These are phyloP conservation scores for Ustilago cynodontis DNA, from an alignment of 1,284 basidiomycete species.

Conservation along the genomic window DNA sequence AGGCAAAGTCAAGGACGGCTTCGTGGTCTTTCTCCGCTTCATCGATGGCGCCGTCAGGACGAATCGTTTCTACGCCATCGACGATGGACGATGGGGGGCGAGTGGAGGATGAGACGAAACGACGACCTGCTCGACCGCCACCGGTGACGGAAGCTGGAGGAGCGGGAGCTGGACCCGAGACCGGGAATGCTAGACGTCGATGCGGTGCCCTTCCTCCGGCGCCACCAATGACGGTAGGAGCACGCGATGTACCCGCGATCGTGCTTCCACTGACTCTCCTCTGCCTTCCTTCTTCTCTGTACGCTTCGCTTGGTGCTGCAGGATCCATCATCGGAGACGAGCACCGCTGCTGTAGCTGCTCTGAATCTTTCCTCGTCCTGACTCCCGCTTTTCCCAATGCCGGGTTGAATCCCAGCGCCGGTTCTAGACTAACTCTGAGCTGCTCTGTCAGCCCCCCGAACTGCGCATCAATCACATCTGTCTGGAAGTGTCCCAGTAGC, in stretches of 20 bases:
- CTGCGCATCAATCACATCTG: constrained; percentile 87
- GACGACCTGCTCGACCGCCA: constrained; percentile 22
- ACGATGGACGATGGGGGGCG: constrained; percentile 34
- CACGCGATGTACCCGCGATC: constrained; percentile 15
- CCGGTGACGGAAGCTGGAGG: constrained; percentile 16
- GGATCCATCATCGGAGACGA: constrained; percentile 21
- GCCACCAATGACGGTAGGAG: constrained; percentile 21
- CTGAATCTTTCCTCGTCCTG: constrained; percentile 34
- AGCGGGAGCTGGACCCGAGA: constrained; percentile 42
- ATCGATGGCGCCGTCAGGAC: constrained; percentile 40
- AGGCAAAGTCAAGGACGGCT: constrained; percentile 78
- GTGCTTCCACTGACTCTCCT: constrained; percentile 26
- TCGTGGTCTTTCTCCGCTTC: constrained; percentile 4
- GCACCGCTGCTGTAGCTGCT: constrained; percentile 6
- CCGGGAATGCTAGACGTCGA: constrained; percentile 39
- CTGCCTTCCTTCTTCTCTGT: constrained; percentile 22
- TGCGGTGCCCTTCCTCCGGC: constrained; percentile 10
- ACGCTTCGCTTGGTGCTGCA: constrained; percentile 29
- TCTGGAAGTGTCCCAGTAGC: constrained; percentile 77
- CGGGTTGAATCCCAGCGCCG: neutral
- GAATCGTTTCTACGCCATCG: constrained; percentile 34
- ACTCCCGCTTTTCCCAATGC: neutral
- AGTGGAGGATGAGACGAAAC: constrained; percentile 39
- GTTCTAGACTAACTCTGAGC: constrained; percentile 67
- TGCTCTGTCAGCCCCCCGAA: constrained; percentile 78